These are phyloP conservation scores for Heliophila coronopifolia DNA, from an alignment of 441 rosid species.

Conservation along the genomic window DNA sequence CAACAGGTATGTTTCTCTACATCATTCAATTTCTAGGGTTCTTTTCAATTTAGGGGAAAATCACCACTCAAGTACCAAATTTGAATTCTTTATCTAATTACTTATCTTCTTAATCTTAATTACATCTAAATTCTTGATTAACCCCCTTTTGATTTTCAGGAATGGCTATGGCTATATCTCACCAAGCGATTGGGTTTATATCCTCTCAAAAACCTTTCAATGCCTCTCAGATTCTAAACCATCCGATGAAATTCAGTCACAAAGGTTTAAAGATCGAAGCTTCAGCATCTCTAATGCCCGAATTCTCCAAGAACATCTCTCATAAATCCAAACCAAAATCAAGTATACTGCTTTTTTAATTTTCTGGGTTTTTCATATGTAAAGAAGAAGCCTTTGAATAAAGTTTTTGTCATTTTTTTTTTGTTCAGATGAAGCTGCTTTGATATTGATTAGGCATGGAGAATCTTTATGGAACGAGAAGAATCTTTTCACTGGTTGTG, in stretches of 20 bases:
- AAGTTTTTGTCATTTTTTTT: not conserved
- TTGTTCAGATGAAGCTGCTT: slow-evolving; percentile 61
- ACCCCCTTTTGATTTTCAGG: not conserved
- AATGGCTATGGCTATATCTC: slow-evolving; percentile 53
- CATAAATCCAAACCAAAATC: slow-evolving; percentile 47
- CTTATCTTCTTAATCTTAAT: not conserved
- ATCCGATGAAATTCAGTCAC: slow-evolving; percentile 30
- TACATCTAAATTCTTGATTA: too few relatives aligned
- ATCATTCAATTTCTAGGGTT: not conserved
- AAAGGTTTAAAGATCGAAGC: slow-evolving; percentile 41
- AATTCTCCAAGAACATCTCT: slow-evolving; percentile 36
- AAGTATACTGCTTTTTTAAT: slow-evolving; percentile 34
- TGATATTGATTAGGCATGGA: slow-evolving; percentile 87
- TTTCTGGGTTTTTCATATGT: not conserved
- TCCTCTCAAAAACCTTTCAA: slow-evolving; percentile 29
- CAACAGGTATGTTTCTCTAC: slow-evolving; percentile 15
- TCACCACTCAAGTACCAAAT: not conserved
- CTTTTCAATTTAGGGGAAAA: not conserved
- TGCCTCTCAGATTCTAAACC: slow-evolving; percentile 21
- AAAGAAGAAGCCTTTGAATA: not conserved
- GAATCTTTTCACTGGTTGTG: slow-evolving; percentile 94
- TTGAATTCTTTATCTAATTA: slow-evolving; percentile 7
- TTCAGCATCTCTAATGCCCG: slow-evolving; percentile 50
- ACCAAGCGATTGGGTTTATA: slow-evolving; percentile 42
- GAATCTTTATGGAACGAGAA: slow-evolving; percentile 96